Base-by-base conservation (phyloP, 176 grass and related monocot genomes). In the Zea luxurians region DNA sequence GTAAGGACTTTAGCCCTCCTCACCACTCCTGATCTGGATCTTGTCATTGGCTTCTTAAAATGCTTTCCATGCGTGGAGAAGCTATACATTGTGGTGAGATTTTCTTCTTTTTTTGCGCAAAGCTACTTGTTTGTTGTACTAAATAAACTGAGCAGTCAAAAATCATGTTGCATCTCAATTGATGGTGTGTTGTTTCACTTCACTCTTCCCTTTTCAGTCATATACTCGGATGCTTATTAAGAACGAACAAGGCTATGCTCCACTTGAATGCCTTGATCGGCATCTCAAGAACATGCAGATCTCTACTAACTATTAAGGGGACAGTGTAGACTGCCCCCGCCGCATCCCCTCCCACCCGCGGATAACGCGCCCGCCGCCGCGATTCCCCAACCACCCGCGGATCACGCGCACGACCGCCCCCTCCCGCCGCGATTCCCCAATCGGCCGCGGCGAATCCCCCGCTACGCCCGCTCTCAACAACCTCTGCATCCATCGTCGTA, bases 51-150 rank as follows among this genome's bases (percentile, higher is more conserved):
- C 16, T n/a, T 70, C 35, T 34, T 70, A 13, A 70, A 49, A 13
- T 65, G 62, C 36, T 40, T 65, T 17, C 62, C 37, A 65, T 65
- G 62, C 2, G 62, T 65, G 62, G 45, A 70, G 68, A 70, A 48
- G 68, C 13, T 49, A 70, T 49, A 70, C 68, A 41, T 70, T 35
- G 47, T 20, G 45, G 68, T 70, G 10, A 35, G 61, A 15, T 13
- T 16, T 48, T 34, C 2, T 70, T 27, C 5, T 15, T 40, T 67
- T 1, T 18, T 36, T 11, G 7, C 10, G 11, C 11, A 48, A 4
- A 42, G 5, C 41, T 42, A 6, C 41, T 48, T 48, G 6, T 67
- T 62, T 3, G 0, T 27, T 27, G 10, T 8, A 60, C 20, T 60
- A 4, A 27, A 18, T 60, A 4, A 27, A 18, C 8, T 60, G 57